A percentile compares a stretch with the other conserved stretches of the same genome.
phyloP scores from a whole-genome alignment of 2,329 filamentous ascomycete species.

The Aschersonia sp. region DNA sequence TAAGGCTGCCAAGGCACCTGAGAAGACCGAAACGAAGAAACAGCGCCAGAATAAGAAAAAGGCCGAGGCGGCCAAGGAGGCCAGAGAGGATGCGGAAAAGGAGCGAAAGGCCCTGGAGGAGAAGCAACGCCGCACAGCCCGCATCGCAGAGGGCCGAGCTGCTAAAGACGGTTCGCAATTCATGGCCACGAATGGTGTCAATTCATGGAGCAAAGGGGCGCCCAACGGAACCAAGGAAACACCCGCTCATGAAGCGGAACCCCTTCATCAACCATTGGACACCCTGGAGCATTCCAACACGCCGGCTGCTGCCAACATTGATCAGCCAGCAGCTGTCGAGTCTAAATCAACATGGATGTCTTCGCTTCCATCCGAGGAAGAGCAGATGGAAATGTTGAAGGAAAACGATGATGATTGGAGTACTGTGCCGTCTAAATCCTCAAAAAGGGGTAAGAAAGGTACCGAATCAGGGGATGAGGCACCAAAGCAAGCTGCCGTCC shows the following conservation, averaged over 20 bases:
- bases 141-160: constrained; percentile 67
- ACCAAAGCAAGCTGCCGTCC: constrained; percentile 13
- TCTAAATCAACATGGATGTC: constrained; percentile 30
- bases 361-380: constrained; percentile 43
- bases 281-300: constrained; percentile 31
- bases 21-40: constrained; percentile 77
- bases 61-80: constrained; percentile 62
- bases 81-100: constrained; percentile 64
- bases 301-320: constrained; percentile 8
- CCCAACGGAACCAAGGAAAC: constrained; percentile 18
- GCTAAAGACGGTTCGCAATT: constrained; percentile 65
- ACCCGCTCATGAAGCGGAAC: constrained; percentile 13
- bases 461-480: constrained; percentile 20
- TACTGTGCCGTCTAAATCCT: constrained; percentile 37
- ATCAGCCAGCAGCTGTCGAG: constrained; percentile 18
- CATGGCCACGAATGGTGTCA: constrained; percentile 27
- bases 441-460: constrained; percentile 28
- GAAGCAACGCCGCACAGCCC: constrained; percentile 68
- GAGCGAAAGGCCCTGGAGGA: constrained; percentile 64
- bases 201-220: constrained; percentile 27
- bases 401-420: constrained; percentile 41
- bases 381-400: constrained; percentile 44
- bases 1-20: constrained; percentile 46
- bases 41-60: constrained; percentile 87
- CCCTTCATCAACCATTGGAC: constrained; percentile 36